phyloP scores from a whole-genome alignment of 441 rosid species.

The Aquilaria agallochum region DNA sequence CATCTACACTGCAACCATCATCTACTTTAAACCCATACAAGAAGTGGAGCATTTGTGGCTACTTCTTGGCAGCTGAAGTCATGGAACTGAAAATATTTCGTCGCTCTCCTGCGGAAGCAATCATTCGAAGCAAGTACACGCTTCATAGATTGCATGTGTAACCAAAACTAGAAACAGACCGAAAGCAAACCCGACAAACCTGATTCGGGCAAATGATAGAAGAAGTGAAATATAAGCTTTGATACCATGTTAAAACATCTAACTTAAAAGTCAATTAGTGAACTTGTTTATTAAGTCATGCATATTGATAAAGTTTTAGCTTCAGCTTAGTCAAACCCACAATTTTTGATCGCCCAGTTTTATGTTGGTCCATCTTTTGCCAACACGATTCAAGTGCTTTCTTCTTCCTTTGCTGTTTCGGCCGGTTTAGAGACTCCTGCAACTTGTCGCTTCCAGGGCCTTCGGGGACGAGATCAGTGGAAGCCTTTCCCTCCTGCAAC shows the following conservation, averaged over 20 bases:
- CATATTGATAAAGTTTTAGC: conserved; percentile 72
- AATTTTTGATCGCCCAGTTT: conserved; percentile 55
- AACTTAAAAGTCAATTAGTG: no score
- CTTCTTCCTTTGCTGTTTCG: conserved; percentile 79
- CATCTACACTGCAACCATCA: conserved; percentile 55
- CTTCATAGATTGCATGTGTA: conserved; percentile 24
- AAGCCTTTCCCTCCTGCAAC: conserved; percentile 89
- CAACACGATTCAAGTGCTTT: conserved; percentile 78
- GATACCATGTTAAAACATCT: no score
- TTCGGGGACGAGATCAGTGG: conserved; percentile 69
- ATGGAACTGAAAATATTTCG: conserved; percentile 77
- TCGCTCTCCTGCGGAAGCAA: conserved; percentile 93
- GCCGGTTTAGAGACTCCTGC: conserved; percentile 45
- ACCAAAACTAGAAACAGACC: no score
- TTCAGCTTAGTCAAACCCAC: conserved; percentile 83
- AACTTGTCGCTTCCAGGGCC: conserved; percentile 77
- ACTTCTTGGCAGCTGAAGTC: conserved; percentile 75
- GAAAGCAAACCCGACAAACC: no score
- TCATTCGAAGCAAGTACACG: conserved; percentile 89
- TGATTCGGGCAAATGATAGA: no score
- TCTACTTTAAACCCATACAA: conserved; percentile 73
- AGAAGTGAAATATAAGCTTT: no score
- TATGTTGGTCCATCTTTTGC: conserved; percentile 86
- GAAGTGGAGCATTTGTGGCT: conserved; percentile 65
- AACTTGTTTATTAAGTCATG: no score